Evolutionary conservation across 2,329 filamentous ascomycete genomes (phyloP).

Genomic region (Sclerotinia sclerotiorum): DNA sequence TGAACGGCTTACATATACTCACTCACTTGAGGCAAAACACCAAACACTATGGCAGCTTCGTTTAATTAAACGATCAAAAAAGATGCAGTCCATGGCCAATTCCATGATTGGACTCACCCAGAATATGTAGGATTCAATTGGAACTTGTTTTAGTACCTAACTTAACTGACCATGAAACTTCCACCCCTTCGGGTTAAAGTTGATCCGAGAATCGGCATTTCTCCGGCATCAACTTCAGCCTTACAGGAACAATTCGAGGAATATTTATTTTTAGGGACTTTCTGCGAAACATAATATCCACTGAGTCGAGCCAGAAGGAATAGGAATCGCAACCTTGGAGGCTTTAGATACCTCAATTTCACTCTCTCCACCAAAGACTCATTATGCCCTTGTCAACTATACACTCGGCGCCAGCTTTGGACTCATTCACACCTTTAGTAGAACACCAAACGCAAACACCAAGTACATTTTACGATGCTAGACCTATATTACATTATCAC

Average conservation of each 20-base stretch:
- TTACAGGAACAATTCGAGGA: conserved; percentile 4
- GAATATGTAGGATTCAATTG: neutral
- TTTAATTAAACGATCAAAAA: no score
- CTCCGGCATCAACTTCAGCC: neutral
- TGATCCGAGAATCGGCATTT: neutral
- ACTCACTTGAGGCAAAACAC: neutral
- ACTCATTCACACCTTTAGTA: conserved; percentile 62
- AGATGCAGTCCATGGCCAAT: neutral
- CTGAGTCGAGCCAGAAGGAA: neutral
- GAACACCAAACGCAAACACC: conserved; percentile 74
- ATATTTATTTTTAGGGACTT: neutral
- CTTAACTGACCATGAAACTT: neutral
- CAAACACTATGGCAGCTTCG: neutral
- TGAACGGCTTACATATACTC: neutral
- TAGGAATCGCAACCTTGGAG: neutral
- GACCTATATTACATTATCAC: conserved; percentile 69
- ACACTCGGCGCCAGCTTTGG: conserved; percentile 53
- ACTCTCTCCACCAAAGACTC: neutral
- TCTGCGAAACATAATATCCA: neutral
- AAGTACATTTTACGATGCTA: conserved; percentile 67
- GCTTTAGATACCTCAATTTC: neutral
- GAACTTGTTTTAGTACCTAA: neutral
- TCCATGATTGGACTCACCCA: neutral
- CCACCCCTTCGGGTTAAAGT: neutral
- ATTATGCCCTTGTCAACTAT: conserved; percentile 51